Evolutionary conservation across 805 yeast genomes (phyloP).

Genomic region (Debaryomyces tyrocola): DNA sequence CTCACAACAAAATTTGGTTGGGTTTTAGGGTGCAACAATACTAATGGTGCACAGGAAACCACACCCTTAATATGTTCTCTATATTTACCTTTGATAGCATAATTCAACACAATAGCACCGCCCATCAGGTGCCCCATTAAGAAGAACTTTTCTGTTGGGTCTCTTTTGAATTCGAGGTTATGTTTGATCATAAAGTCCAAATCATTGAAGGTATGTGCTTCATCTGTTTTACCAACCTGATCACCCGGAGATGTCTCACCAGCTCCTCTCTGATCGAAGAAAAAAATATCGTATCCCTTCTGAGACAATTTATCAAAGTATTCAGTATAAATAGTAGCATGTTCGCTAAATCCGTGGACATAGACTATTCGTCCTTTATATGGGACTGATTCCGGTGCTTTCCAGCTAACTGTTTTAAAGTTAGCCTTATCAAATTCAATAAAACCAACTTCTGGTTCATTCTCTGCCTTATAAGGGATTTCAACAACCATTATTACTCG

Average conservation of each 20-base stretch:
- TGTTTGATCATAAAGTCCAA: conserved; percentile 55
- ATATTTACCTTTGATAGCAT: conserved; percentile 56
- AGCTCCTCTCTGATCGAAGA: conserved; percentile 76
- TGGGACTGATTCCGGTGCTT: conserved; percentile 30
- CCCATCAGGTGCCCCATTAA: conserved; percentile 81
- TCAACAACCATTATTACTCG: conserved; percentile 7
- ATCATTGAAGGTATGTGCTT: conserved; percentile 55
- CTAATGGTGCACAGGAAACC: conserved; percentile 59
- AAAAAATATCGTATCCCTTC: conserved; percentile 63
- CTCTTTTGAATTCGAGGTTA: conserved; percentile 35
- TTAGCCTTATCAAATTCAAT: conserved; percentile 38
- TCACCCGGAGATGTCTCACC: conserved; percentile 62
- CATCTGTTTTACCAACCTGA: conserved; percentile 56
- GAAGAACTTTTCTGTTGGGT: conserved; percentile 41
- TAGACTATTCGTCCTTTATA: conserved; percentile 56
- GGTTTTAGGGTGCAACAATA: conserved; percentile 57
- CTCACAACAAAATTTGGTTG: conserved; percentile 50
- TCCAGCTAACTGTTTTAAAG: conserved; percentile 43
- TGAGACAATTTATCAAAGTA: conserved; percentile 52
- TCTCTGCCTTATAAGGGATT: conserved; percentile 36
- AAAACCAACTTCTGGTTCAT: conserved; percentile 26
- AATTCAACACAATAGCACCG: conserved; percentile 68
- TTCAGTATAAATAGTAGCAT: conserved; percentile 47
- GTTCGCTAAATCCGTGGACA: conserved; percentile 76
- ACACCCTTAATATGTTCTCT: conserved; percentile 47